phyloP scores from a whole-genome alignment of 1,139 yeast species.

The Saccharomyces pastorianus region DNA sequence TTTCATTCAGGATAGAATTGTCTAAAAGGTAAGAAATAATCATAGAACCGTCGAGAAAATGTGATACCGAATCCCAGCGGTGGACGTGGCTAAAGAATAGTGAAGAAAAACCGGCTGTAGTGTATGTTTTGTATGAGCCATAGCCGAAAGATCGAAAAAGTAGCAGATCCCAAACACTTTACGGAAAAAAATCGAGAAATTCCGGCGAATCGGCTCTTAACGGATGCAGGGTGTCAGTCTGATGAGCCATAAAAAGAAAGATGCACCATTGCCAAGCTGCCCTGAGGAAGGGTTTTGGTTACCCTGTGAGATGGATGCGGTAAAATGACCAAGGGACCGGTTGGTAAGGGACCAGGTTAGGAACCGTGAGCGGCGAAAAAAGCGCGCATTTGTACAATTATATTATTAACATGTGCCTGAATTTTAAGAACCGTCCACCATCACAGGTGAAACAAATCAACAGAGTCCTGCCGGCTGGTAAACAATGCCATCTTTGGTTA shows the following conservation, averaged over 20 bases:
- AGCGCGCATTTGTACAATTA: neutral
- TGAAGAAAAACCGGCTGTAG: neutral
- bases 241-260: neutral
- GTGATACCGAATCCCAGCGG: neutral
- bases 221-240: neutral
- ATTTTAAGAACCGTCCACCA: neutral
- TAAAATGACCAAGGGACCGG: neutral
- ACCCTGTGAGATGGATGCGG: neutral
- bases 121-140: neutral
- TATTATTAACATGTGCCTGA: neutral
- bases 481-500: neutral
- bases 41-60: neutral
- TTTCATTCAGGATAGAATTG: neutral
- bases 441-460: neutral
- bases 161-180: neutral
- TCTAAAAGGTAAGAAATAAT: neutral
- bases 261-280: neutral
- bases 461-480: neutral
- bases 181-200: neutral
- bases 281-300: neutral
- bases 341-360: neutral
- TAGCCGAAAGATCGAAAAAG: constrained; percentile 1
- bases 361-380: neutral
- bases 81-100: neutral
- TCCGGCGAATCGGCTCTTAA: neutral